Base-by-base conservation (phyloP, 1,284 basidiomycete genomes). In the Microbotryum saponariae region DNA sequence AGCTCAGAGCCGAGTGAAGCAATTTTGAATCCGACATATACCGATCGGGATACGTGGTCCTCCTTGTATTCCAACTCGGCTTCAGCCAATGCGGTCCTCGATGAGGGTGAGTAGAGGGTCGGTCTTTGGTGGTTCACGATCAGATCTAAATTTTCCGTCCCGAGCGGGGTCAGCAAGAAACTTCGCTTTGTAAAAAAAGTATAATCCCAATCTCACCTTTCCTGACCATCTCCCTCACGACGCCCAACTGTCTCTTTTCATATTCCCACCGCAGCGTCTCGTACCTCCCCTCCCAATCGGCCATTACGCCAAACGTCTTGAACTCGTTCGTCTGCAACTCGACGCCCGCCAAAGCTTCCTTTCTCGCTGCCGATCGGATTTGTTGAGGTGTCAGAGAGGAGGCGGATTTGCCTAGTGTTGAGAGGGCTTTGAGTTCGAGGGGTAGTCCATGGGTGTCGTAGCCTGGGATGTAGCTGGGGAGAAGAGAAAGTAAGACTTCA, bases 391-490 rank as follows among this genome's bases (percentile, higher is more conserved):
- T 74, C 8, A 89, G 76, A 10, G 79, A 77, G 57, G 80, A 77
- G 1, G 82, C 78, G 46, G 84, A 80, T 77, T 81, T 77, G 80
- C 80, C 74, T 68, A 64, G 75, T 0, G 69, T 63, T 12, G 58
- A 54, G 51, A 97, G 77, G 0, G 91, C 88, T 74, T 94, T 96
- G 71, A 91, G 89, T 75, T 96, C 92, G 66, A 99, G 97, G 0
- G 96, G 96, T 20, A 98, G 82, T 2, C 96, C 96, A 73, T 98
- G 96, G 73, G 94, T 98, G 74, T 99, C 96, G 91, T 92, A 99
- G 6, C 96, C 96, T 31, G 96, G 94, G 46, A 88, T 77, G 76
- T 92, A 97, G 72, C 91, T 96, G 63, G 0, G 8, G 18, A n/a
- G 18, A 27, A 60, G 4, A 50, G 21, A 52, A 55, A 48, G 61